Evolutionary conservation across 352 stramenopile genomes (phyloP).

Genomic region (Phytopythium boreale): DNA sequence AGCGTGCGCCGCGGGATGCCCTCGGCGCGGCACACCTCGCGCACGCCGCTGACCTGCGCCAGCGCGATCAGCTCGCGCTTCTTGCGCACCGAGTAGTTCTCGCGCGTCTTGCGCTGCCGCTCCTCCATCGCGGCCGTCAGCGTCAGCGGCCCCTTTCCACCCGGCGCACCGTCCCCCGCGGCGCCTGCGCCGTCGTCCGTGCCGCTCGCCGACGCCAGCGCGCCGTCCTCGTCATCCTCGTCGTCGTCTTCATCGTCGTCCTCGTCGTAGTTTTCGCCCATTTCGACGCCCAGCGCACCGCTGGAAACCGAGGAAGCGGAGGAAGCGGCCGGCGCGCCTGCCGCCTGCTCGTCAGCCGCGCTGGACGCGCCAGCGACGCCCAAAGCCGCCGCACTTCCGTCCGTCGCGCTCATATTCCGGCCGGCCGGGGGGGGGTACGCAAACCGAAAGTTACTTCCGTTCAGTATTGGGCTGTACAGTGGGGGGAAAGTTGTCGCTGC

Average conservation of each 20-base stretch:
- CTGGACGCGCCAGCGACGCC: slow-evolving; percentile 2
- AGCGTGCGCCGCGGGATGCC: slow-evolving; percentile 33
- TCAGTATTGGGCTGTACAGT: too few species aligned
- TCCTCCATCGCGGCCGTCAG: neutral
- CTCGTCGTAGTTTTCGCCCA: slow-evolving; percentile 3
- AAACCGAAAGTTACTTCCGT: too few species aligned
- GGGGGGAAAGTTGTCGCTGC: slow-evolving; percentile 1
- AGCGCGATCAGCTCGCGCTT: slow-evolving; percentile 44
- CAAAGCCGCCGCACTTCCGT: neutral
- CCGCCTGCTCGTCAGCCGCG: neutral
- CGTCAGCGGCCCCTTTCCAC: neutral
- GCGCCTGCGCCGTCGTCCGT: neutral
- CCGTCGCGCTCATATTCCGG: neutral
- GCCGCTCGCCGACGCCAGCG: neutral
- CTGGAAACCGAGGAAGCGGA: neutral
- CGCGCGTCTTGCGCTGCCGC: slow-evolving; percentile 19
- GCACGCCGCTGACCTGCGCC: slow-evolving; percentile 27
- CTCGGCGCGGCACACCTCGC: slow-evolving; percentile 35
- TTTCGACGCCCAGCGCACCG: slow-evolving; percentile 5
- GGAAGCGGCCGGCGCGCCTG: neutral
- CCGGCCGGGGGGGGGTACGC: too few species aligned
- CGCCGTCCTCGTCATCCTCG: neutral
- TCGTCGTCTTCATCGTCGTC: slow-evolving; percentile 1
- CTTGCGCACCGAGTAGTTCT: slow-evolving; percentile 43
- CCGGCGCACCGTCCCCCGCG: neutral